Conservation (phyloP, 2,329 filamentous ascomycete species). For the Arthrinium puccinioides region DNA sequence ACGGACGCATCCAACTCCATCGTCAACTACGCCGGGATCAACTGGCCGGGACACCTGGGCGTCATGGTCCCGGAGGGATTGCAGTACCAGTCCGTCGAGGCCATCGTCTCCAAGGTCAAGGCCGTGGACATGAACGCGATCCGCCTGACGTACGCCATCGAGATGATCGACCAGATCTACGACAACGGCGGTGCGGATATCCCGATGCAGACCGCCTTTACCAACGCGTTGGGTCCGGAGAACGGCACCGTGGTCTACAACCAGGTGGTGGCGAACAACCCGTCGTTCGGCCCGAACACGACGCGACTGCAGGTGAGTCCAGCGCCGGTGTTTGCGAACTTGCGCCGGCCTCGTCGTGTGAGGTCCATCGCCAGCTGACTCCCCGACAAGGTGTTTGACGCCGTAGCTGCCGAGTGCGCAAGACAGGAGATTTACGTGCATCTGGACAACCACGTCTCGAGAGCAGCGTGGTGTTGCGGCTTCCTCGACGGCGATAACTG, state of each 20-base stretch:
- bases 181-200: constrained; percentile 39
- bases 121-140: constrained; percentile 56
- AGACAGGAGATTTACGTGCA: constrained; percentile 50
- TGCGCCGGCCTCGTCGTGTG: neutral
- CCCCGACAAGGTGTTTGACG: constrained; percentile 43
- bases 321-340: neutral
- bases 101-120: constrained; percentile 49
- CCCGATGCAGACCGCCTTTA: constrained; percentile 36
- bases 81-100: constrained; percentile 50
- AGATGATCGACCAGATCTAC: constrained; percentile 55
- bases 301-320: constrained; percentile 38
- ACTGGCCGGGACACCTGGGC: constrained; percentile 55
- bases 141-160: constrained; percentile 55
- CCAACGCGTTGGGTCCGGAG: constrained; percentile 35
- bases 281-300: constrained; percentile 43
- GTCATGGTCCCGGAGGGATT: constrained; percentile 61
- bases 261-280: constrained; percentile 49
- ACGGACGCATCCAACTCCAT: constrained; percentile 32
- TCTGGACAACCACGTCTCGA: constrained; percentile 54
- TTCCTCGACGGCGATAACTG: constrained; percentile 48
- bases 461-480: constrained; percentile 50
- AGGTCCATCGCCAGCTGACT: neutral
- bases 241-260: constrained; percentile 45
- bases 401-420: constrained; percentile 49
- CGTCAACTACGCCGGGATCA: constrained; percentile 46